Conservation (phyloP, 2,329 filamentous ascomycete genomes). For the Podosphaera aphanis region DNA sequence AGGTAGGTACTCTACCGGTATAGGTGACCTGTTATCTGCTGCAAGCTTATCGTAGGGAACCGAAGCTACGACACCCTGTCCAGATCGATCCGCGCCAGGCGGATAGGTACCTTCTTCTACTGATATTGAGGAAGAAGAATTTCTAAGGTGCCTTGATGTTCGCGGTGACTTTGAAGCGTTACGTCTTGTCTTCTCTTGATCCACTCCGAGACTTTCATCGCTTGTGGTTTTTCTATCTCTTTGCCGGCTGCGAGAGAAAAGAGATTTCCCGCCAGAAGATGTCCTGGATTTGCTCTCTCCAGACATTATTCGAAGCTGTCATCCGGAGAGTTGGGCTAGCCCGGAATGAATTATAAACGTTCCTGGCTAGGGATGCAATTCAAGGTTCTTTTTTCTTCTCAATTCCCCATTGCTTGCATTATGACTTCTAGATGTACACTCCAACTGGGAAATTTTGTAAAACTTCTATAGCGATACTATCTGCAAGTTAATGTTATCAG, state of each 20-base stretch:
- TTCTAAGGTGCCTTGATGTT: conserved; percentile 52
- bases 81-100: conserved; percentile 33
- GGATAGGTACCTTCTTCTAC: conserved; percentile 38
- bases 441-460: not conserved
- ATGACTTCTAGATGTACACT: conserved; percentile 8
- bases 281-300: conserved; percentile 57
- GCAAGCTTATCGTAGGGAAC: conserved; percentile 62
- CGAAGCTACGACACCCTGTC: conserved; percentile 57
- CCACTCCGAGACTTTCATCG: conserved; percentile 30
- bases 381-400: conserved; percentile 9
- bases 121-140: conserved; percentile 49
- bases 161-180: conserved; percentile 47
- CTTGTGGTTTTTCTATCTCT: conserved; percentile 43
- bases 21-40: conserved; percentile 42
- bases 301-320: conserved; percentile 22
- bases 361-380: not conserved
- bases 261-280: conserved; percentile 52
- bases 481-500: not conserved
- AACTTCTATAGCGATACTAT: not conserved
- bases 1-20: conserved; percentile 50
- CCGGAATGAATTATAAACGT: not conserved
- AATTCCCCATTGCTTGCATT: conserved; percentile 10
- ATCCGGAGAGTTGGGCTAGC: not conserved
- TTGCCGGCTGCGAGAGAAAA: conserved; percentile 79
- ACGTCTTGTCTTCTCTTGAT: conserved; percentile 35